Conservation (phyloP, 2,329 filamentous ascomycete genomes). For the Torrubiella hemipterigena region DNA sequence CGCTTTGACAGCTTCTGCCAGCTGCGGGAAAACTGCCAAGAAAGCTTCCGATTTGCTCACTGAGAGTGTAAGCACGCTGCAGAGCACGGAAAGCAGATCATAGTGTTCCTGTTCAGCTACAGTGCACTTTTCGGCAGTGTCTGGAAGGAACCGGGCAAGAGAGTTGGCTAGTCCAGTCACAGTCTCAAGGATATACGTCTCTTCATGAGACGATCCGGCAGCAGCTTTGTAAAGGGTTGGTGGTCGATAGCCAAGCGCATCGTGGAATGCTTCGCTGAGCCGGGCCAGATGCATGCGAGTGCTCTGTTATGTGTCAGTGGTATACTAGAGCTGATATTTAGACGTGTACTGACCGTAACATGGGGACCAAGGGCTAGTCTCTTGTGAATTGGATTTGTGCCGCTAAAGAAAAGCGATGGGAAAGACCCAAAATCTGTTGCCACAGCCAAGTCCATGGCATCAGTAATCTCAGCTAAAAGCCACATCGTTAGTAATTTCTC, state of each 20-base stretch:
- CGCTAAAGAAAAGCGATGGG: slow-evolving; percentile 30
- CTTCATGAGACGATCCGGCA: slow-evolving; percentile 21
- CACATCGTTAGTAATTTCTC: slow-evolving; percentile 1
- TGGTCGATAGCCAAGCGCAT: slow-evolving; percentile 34
- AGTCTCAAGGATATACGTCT: slow-evolving; percentile 31
- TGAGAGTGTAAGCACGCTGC: slow-evolving; percentile 19
- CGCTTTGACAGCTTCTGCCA: slow-evolving; percentile 14
- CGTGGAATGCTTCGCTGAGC: slow-evolving; percentile 38
- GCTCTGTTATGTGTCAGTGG: slow-evolving; percentile 23
- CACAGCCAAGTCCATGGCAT: slow-evolving; percentile 26
- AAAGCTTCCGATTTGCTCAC: slow-evolving; percentile 11
- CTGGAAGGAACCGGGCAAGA: slow-evolving; percentile 24
- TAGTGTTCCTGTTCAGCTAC: slow-evolving; percentile 30
- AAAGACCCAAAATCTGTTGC: slow-evolving; percentile 41
- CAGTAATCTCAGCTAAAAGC: slow-evolving; percentile 25
- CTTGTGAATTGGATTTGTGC: slow-evolving; percentile 26
- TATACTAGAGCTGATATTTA: background rate
- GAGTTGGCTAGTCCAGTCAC: slow-evolving; percentile 30
- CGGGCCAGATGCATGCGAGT: slow-evolving; percentile 35
- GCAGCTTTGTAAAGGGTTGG: slow-evolving; percentile 38
- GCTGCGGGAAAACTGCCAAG: slow-evolving; percentile 13
- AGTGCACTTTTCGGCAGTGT: slow-evolving; percentile 21
- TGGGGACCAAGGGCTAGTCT: slow-evolving; percentile 37
- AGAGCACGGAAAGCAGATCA: slow-evolving; percentile 28
- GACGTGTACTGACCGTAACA: slow-evolving; percentile 30